phyloP scores from a whole-genome alignment of 2,329 filamentous ascomycete species.

The Helicocarpus griseus region DNA sequence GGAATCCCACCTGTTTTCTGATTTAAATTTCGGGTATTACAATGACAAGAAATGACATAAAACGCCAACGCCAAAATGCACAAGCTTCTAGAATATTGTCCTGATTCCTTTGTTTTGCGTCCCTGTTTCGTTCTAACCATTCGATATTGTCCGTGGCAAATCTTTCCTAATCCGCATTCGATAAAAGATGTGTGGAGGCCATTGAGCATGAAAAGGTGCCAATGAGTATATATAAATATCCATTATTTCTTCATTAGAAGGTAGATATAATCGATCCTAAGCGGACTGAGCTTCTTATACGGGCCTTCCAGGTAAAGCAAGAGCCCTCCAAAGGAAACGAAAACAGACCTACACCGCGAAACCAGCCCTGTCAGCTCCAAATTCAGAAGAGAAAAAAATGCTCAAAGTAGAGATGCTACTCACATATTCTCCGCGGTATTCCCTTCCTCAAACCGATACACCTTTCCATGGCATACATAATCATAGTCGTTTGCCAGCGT shows the following conservation, averaged over 20 bases:
- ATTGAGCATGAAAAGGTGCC: neutral
- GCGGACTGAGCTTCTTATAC: slow-evolving; percentile 85
- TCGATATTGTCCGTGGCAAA: neutral
- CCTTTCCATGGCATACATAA: slow-evolving; percentile 44
- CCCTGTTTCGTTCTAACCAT: neutral
- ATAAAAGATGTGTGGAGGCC: neutral
- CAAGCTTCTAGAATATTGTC: slow-evolving; percentile 18
- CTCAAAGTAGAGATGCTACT: slow-evolving; percentile 30
- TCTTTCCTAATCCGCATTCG: neutral
- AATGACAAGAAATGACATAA: slow-evolving; percentile 8
- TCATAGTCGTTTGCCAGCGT: slow-evolving; percentile 46
- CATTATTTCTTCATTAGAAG: slow-evolving; percentile 80
- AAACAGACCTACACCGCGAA: slow-evolving; percentile 63
- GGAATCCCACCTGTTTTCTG: slow-evolving; percentile 21
- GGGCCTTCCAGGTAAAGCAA: slow-evolving; percentile 86
- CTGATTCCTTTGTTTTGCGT: slow-evolving; percentile 8
- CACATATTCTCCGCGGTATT: slow-evolving; percentile 74
- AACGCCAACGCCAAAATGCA: slow-evolving; percentile 35
- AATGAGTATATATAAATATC: neutral
- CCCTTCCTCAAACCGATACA: slow-evolving; percentile 43
- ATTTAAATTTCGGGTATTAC: slow-evolving; percentile 9
- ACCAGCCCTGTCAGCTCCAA: slow-evolving; percentile 17
- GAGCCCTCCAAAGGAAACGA: slow-evolving; percentile 86
- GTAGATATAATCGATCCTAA: slow-evolving; percentile 90
- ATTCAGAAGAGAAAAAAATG: neutral